Evolutionary conservation across 1,284 basidiomycete genomes (phyloP), one percentile per base, ranked within the genome.

Genomic region (Cutaneotrichosporon cutaneum): DNA sequence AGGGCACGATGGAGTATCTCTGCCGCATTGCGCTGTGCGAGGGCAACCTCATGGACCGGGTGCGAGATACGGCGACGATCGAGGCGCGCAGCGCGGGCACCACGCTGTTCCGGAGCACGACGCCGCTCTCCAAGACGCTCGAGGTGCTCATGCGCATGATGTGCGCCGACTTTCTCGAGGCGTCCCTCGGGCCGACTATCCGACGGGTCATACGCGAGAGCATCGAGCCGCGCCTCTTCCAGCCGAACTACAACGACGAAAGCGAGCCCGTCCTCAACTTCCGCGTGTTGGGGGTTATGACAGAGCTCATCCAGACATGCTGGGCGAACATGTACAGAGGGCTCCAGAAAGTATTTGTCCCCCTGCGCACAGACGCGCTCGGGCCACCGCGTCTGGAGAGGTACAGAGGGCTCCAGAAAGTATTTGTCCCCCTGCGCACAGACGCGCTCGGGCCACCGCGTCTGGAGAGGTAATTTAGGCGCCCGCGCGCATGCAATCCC

Each of bases 91-190:
- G 54, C 68, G 73, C 61, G 7, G 68, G 67, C 13, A 63, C 60
- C 7, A 75, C 70, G 5, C 61, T 75, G 30, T 73, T 75, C 59
- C 56, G 73, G 24, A 65, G 62, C 18, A 72, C 69, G 30, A 70
- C 73, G 9, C 72, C 72, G 1, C 53, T 73, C 21, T 68, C 72
- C 10, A 66, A 70, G 45, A 60, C 65, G 5, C 64, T 75, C 18
- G 72, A 75, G 53, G 57, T 71, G 30, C 36, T 68, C 7, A 70
- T 75, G 68, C 58, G 70, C 9, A 58, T 75, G 52, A 62, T 69
- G 33, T 70, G 71, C 42, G 42, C 32, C 11, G 67, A 69, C 26
- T 72, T 72, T 39, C 58, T 75, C 10, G 47, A 63, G 22, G 55
- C 56, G 2, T 66, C 69, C 0, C 63, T 74, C 11, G 67, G 68